These are phyloP conservation scores for Ceratonia siliqua DNA, from an alignment of 306 rosid species.

Conservation along the genomic window DNA sequence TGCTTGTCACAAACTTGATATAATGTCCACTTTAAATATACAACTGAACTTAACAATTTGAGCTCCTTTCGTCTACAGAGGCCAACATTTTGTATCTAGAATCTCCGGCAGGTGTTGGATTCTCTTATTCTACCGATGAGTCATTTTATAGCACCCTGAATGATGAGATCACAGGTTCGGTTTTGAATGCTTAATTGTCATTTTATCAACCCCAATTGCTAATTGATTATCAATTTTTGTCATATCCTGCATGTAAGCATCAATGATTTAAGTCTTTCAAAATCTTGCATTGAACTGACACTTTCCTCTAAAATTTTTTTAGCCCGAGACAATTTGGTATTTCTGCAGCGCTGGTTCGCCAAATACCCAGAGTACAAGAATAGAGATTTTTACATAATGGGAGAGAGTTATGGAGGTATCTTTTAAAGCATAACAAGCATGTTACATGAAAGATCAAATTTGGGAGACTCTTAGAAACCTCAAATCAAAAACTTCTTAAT, in stretches of 20 bases:
- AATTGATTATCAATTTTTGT: not conserved
- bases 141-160: slow-evolving; percentile 36
- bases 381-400: slow-evolving; percentile 35
- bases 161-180: slow-evolving; percentile 42
- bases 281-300: not conserved
- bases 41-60: not conserved
- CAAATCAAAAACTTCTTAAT: too few relatives aligned
- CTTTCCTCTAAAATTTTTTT: not conserved
- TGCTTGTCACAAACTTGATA: not conserved
- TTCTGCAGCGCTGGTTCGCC: slow-evolving; percentile 43
- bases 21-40: too few relatives aligned
- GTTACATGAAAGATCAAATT: too few relatives aligned
- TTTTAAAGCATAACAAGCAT: too few relatives aligned
- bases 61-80: slow-evolving; percentile 17
- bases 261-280: not conserved
- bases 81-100: slow-evolving; percentile 52
- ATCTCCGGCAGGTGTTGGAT: slow-evolving; percentile 55
- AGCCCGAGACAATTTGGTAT: slow-evolving; percentile 45
- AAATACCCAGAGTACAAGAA: slow-evolving; percentile 42
- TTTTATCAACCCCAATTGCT: not conserved
- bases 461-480: too few relatives aligned
- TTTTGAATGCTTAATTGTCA: not conserved
- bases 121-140: slow-evolving; percentile 42
- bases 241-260: not conserved
- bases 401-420: slow-evolving; percentile 56